Evolutionary conservation across 345 rosid genomes (phyloP).

Genomic region (Salix arbutifolia): DNA sequence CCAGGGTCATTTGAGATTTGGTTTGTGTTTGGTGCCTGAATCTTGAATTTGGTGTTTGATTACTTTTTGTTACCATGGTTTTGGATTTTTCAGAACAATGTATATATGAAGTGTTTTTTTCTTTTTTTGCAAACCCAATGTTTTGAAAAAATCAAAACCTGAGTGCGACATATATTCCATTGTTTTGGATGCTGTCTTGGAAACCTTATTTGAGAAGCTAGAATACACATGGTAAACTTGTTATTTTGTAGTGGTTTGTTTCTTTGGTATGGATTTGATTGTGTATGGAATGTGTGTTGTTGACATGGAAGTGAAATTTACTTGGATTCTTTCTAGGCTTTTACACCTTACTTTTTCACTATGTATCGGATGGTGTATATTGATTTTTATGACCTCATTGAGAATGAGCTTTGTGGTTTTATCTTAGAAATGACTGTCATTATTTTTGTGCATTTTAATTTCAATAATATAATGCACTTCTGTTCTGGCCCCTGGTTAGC

Average conservation of each 20-base stretch:
- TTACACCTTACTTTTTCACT: not conserved
- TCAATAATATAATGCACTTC: not conserved
- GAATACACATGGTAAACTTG: not conserved
- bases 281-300: not conserved
- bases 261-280: not conserved
- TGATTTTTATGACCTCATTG: not conserved
- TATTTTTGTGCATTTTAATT: not conserved
- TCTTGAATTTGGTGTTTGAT: not conserved
- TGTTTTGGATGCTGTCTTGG: not conserved
- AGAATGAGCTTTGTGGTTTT: too few relatives aligned
- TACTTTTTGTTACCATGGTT: not conserved
- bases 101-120: not conserved
- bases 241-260: not conserved
- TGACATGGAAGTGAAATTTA: not conserved
- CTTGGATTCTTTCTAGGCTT: not conserved
- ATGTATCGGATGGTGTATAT: too few relatives aligned
- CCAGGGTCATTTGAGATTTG: not conserved
- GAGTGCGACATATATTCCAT: not conserved
- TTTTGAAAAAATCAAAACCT: not conserved
- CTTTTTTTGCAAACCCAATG: not conserved
- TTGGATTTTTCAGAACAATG: not conserved
- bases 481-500: not conserved
- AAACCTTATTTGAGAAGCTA: not conserved
- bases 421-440: not conserved
- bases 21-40: not conserved